These are phyloP conservation scores for Pleurotus sapidus DNA, from an alignment of 768 basidiomycete genomes.

Conservation along the genomic window DNA sequence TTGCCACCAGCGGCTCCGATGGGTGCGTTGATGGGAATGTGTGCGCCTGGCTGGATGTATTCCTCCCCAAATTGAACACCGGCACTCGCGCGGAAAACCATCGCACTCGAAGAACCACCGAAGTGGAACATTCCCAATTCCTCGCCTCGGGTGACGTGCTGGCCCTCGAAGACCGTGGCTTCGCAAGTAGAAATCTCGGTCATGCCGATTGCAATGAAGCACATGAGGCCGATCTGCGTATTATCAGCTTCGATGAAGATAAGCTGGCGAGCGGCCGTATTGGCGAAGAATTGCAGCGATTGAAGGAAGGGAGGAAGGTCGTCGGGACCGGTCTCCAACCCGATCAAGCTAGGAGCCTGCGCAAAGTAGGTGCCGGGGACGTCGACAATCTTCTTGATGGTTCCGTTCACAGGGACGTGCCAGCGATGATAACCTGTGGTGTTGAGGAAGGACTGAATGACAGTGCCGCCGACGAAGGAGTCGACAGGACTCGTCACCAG, in stretches of 20 bases:
- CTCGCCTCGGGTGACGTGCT: constrained; percentile 49
- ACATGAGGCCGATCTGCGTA: constrained; percentile 52
- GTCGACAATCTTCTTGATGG: constrained; percentile 33
- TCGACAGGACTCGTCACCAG: constrained; percentile 32
- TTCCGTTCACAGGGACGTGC: constrained; percentile 55
- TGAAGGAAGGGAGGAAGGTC: constrained; percentile 14
- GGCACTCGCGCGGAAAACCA: constrained; percentile 37
- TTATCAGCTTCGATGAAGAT: constrained; percentile 56
- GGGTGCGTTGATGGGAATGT: constrained; percentile 1
- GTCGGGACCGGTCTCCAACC: constrained; percentile 4
- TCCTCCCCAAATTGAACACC: constrained; percentile 1
- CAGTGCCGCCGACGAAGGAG: constrained; percentile 46
- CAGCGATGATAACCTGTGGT: constrained; percentile 59
- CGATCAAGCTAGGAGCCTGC: constrained; percentile 18
- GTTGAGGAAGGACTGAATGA: constrained; percentile 57
- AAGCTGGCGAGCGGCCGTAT: constrained; percentile 45
- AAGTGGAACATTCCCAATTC: constrained; percentile 64
- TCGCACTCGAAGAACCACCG: constrained; percentile 51
- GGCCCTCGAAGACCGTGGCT: constrained; percentile 40
- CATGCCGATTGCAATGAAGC: constrained; percentile 59
- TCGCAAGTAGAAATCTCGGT: constrained; percentile 62
- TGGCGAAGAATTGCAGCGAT: constrained; percentile 39
- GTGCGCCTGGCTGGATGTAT: background rate
- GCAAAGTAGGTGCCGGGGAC: constrained; percentile 53
- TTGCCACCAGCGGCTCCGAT: background rate